Evolutionary conservation across 2,329 filamentous ascomycete genomes (phyloP).

Genomic region (Fusarium torreyae): DNA sequence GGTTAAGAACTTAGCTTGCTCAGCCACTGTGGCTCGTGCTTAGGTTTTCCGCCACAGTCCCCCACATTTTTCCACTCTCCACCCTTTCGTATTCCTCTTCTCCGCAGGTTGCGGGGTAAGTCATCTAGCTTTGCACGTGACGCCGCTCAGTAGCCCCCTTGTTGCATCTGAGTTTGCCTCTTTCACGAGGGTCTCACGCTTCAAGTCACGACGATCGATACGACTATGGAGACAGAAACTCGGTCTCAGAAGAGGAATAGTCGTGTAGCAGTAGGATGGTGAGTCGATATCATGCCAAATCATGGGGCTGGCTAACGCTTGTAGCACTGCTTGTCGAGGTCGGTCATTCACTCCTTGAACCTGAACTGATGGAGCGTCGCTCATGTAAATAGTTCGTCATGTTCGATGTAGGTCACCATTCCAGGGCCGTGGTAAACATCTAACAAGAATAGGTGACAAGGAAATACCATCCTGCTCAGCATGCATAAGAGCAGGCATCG

Average conservation of each 20-base stretch:
- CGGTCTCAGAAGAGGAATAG: not conserved
- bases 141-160: too few relatives aligned
- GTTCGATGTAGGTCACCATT: not conserved
- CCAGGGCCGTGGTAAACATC: not conserved
- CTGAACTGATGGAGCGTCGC: not conserved
- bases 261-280: constrained; percentile 9
- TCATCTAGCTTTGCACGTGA: too few relatives aligned
- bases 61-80: too few relatives aligned
- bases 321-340: constrained; percentile 9
- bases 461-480: not conserved
- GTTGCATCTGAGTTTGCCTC: too few relatives aligned
- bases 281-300: not conserved
- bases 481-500: not conserved
- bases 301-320: not conserved
- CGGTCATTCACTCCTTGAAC: not conserved
- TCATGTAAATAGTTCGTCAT: not conserved
- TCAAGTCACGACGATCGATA: too few relatives aligned
- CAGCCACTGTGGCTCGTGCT: too few relatives aligned
- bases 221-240: not conserved
- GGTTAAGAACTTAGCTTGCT: too few relatives aligned
- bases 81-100: too few relatives aligned
- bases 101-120: too few relatives aligned
- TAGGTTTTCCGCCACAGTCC: too few relatives aligned
- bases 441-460: not conserved
- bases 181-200: too few relatives aligned